phyloP scores from a whole-genome alignment of 208 protist genomes.

The Wallacemonas rigidus region DNA sequence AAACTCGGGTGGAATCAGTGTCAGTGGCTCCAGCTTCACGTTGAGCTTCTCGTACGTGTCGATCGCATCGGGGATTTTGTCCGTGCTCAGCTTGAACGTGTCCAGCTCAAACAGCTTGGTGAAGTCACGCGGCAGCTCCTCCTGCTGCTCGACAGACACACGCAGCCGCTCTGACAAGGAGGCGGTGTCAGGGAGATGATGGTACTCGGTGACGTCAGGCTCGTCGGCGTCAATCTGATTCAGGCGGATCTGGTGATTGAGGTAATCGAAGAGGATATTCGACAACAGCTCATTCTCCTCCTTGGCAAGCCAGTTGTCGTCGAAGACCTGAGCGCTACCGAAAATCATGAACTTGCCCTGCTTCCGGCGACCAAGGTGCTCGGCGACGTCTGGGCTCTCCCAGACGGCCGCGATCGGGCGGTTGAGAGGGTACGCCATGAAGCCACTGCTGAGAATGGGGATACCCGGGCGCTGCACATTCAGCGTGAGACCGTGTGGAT shows the following conservation, averaged over 20 bases:
- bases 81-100: constrained; percentile 95
- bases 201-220: constrained; percentile 94
- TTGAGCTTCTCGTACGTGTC: constrained; percentile 90
- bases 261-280: constrained; percentile 88
- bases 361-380: constrained; percentile 75
- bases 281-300: constrained; percentile 93
- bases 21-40: constrained; percentile 94
- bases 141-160: constrained; percentile 95
- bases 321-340: constrained; percentile 89
- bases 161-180: constrained; percentile 91
- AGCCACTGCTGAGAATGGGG: constrained; percentile 93
- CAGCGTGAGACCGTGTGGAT: constrained; percentile 95
- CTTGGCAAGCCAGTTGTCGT: constrained; percentile 93
- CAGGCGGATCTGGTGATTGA: constrained; percentile 84
- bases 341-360: constrained; percentile 92
- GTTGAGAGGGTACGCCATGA: constrained; percentile 96
- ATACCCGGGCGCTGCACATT: constrained; percentile 93
- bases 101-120: constrained; percentile 93
- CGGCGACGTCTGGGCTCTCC: constrained; percentile 65
- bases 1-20: constrained; percentile 96
- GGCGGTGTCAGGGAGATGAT: constrained; percentile 94
- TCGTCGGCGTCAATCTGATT: constrained; percentile 96
- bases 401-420: constrained; percentile 89
- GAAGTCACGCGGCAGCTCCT: constrained; percentile 95
- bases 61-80: constrained; percentile 93